phyloP scores from a whole-genome alignment of 208 protist genomes.

The Leptomonas seymouri region DNA sequence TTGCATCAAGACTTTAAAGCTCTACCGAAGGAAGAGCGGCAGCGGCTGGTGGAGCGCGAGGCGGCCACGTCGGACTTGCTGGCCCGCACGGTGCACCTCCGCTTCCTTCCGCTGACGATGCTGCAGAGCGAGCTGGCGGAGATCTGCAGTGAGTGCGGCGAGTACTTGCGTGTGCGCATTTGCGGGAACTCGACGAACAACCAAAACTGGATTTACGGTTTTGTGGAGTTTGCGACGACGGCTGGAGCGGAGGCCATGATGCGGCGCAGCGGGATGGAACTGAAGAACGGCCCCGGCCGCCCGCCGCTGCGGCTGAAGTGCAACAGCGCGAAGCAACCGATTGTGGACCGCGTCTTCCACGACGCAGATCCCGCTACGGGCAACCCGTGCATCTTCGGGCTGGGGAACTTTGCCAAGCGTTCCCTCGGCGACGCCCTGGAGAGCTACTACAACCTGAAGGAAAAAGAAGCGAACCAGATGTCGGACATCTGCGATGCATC shows the following conservation, averaged over 20 bases:
- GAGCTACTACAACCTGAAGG: conserved; percentile 75
- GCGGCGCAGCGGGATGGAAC: conserved; percentile 54
- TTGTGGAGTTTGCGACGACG: conserved; percentile 64
- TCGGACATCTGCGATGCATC: conserved; percentile 7
- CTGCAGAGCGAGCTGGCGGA: conserved; percentile 63
- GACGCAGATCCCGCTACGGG: conserved; percentile 46
- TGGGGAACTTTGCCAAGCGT: conserved; percentile 61
- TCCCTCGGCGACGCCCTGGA: conserved; percentile 70
- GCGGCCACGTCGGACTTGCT: conserved; percentile 54
- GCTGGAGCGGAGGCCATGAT: conserved; percentile 50
- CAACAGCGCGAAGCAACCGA: conserved; percentile 60
- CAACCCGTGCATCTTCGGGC: conserved; percentile 61
- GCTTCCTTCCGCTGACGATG: conserved; percentile 64
- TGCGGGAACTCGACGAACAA: conserved; percentile 60
- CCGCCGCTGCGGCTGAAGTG: conserved; percentile 65
- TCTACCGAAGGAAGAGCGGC: conserved; percentile 58
- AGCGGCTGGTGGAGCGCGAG: conserved; percentile 46
- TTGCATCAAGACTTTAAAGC: conserved; percentile 76
- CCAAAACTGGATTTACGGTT: conserved; percentile 71
- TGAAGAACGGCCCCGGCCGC: conserved; percentile 46
- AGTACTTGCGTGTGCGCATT: conserved; percentile 69
- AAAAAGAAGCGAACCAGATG: conserved; percentile 46
- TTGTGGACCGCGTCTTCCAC: conserved; percentile 78
- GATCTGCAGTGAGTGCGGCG: conserved; percentile 61
- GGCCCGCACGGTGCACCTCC: conserved; percentile 68